These are phyloP conservation scores for Flaveria trinervia DNA, from an alignment of 129 eudicot species.

Conservation along the genomic window DNA sequence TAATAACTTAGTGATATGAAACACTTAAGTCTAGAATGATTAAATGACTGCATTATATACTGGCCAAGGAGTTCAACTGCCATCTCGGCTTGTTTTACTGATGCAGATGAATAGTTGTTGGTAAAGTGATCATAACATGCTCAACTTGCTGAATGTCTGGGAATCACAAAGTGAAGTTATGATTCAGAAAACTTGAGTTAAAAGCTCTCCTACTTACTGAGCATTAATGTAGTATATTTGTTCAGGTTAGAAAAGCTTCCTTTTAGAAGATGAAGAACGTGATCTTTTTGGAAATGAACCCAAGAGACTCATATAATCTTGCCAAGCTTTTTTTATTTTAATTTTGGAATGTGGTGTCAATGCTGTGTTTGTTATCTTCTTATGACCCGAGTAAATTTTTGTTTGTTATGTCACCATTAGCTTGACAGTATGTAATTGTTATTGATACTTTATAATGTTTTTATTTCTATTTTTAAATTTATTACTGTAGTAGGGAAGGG, in stretches of 20 bases:
- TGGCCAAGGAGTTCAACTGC: not conserved
- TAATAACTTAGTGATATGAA: not conserved
- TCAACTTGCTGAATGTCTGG: not conserved
- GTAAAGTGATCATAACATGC: not conserved
- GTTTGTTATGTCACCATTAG: not conserved
- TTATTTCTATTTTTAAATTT: not conserved
- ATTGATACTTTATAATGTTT: not conserved
- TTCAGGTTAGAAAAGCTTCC: conserved; percentile 24
- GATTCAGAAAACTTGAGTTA: not conserved
- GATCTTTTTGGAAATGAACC: conserved; percentile 4
- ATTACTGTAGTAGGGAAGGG: not conserved
- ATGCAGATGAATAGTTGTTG: not conserved
- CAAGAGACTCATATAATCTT: not conserved
- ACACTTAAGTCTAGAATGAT: not conserved
- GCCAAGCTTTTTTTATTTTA: not conserved
- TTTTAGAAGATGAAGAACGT: not conserved
- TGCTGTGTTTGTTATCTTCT: not conserved
- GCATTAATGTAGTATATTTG: not conserved
- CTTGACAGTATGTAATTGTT: not conserved
- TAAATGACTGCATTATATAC: not conserved
- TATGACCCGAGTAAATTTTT: not conserved
- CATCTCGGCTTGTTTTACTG: not conserved
- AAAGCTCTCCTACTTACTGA: not conserved
- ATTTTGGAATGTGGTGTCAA: not conserved
- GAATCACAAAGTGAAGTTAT: not conserved